Evolutionary conservation across 768 basidiomycete species (phyloP).

Genomic region (Kwoniella heveanensis): DNA sequence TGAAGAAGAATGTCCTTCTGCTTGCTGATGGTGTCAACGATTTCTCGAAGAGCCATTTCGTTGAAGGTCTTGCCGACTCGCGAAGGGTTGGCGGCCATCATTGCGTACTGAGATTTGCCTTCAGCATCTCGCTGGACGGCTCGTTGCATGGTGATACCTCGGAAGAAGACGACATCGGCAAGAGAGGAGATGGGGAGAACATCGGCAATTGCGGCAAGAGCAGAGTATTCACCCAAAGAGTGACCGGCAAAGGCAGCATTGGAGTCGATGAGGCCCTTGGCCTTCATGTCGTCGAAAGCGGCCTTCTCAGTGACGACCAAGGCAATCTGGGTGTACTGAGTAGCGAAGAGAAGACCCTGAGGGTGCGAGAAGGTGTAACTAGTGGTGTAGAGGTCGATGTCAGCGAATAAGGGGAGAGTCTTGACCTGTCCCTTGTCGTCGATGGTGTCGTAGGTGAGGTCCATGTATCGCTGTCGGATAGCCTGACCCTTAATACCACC

Average conservation of each 20-base stretch:
- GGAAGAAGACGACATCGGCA: constrained; percentile 98
- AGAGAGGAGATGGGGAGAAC: constrained; percentile 92
- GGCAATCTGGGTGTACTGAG: constrained; percentile 98
- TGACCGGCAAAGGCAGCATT: constrained; percentile 95
- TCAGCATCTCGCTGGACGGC: constrained; percentile 93
- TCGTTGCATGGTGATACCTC: constrained; percentile 99
- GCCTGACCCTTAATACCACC: constrained; percentile 99
- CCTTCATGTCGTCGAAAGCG: constrained; percentile 96
- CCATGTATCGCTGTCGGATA: constrained; percentile 99
- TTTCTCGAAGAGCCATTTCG: constrained; percentile 92
- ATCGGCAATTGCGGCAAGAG: constrained; percentile 95
- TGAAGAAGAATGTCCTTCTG: constrained; percentile 81
- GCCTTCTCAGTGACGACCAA: constrained; percentile 98
- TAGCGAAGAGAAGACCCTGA: constrained; percentile 90
- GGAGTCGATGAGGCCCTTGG: constrained; percentile 90
- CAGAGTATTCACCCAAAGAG: constrained; percentile 97
- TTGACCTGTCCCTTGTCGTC: constrained; percentile 95
- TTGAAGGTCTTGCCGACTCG: constrained; percentile 92
- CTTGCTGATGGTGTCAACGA: constrained; percentile 84
- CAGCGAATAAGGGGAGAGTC: constrained; percentile 91
- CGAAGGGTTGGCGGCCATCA: constrained; percentile 99
- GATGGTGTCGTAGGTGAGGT: constrained; percentile 96
- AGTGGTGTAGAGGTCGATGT: constrained; percentile 90
- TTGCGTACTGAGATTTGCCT: constrained; percentile 94
- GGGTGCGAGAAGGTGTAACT: constrained; percentile 99